A percentile compares a stretch with the other conserved stretches of the same genome.
phyloP scores from a whole-genome alignment of 257 asterid species.

The Mentha longifolia region DNA sequence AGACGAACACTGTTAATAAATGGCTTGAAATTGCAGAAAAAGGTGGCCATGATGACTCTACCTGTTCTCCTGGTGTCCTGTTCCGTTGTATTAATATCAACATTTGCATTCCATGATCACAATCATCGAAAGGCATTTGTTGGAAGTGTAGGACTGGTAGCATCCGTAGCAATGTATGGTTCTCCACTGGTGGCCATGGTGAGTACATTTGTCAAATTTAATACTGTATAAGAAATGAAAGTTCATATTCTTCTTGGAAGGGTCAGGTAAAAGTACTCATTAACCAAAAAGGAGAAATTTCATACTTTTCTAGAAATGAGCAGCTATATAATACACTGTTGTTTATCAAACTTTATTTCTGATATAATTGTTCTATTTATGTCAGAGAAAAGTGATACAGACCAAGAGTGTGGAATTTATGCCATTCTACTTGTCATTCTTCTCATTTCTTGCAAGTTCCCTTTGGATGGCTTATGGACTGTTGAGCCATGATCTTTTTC shows the following conservation, averaged over 20 bases:
- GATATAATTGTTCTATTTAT: neutral
- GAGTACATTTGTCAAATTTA: constrained; percentile 32
- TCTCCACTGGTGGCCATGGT: constrained; percentile 79
- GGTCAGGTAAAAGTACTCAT: too few species aligned
- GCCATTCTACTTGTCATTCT: constrained; percentile 86
- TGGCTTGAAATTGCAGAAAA: constrained; percentile 51
- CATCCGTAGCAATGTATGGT: constrained; percentile 74
- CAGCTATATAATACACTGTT: neutral
- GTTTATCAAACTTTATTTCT: neutral
- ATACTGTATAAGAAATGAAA: neutral
- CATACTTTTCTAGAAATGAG: too few species aligned
- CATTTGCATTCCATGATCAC: constrained; percentile 54
- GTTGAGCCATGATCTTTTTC: constrained; percentile 70
- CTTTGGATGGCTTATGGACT: constrained; percentile 84
- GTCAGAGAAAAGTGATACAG: constrained; percentile 73
- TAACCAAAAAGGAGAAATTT: too few species aligned
- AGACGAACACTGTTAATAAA: neutral
- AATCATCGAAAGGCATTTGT: constrained; percentile 64
- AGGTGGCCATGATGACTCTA: constrained; percentile 44
- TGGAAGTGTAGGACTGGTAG: constrained; percentile 75
- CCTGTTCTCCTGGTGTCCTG: constrained; percentile 45
- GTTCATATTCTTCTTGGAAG: neutral
- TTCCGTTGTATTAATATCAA: constrained; percentile 48
- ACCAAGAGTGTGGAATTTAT: constrained; percentile 84
- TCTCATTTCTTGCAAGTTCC: constrained; percentile 74